Evolutionary conservation across 169 alveolate genomes (phyloP), one percentile per base, ranked within the genome.

Genomic region (Plasmodium vinckei): DNA sequence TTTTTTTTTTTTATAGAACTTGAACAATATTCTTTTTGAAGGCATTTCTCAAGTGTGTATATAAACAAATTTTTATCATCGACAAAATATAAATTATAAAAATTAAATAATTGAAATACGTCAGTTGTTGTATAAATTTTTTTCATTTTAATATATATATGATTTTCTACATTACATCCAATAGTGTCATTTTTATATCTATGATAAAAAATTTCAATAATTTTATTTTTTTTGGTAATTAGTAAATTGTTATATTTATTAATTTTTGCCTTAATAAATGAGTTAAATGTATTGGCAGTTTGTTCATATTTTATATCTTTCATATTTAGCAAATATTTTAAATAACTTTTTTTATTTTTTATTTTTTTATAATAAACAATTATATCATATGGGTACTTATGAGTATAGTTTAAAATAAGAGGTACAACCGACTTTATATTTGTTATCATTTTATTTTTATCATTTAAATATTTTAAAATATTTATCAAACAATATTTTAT

Each of bases 31-130:
- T 64, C 57, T 10, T 17, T 12, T 5, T 19, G 56, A 12, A 79
- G 17, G 0, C 54, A 12, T 23, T 67, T 79, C n/a, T 53, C 72
- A 15, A 79, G 27, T 17, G 46, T 17, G 33, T 71, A 39, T 12
- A 79, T 57, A n/a, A 65, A 71, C 19, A 79, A 19, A 33, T 79
- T 79, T 27, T 46, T 53, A 44, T 79, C 89, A 27, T 21, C 63
- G 23, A 79, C 72, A 79, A 79, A 79, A 42, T 65, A 79, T 60
- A 79, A 79, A 6, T 21, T 53, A 13, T 79, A 79, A 17, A 79
- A 79, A 79, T 67, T 79, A 53, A 17, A 39, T 27, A 79, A 19
- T 42, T 79, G 56, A 33, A 79, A 79, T 7, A 54, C 7, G 46
- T 79, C 89, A 15, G 72, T 53, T 49, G 44, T 53, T 59, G 65